phyloP scores from a whole-genome alignment of 768 basidiomycete genomes.

The Lactifluus volemus region DNA sequence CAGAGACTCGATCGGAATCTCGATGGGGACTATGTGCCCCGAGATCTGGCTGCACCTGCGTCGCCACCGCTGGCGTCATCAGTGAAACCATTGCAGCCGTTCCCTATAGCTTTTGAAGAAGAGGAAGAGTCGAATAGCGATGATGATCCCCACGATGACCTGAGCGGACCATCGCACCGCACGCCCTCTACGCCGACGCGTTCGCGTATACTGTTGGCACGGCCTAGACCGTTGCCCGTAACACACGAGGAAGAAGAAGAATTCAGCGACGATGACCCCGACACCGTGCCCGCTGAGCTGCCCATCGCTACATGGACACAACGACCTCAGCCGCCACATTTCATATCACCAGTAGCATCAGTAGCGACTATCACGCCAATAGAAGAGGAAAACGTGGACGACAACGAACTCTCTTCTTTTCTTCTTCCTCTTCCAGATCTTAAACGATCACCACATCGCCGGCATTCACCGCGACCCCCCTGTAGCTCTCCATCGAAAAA shows the following conservation, averaged over 20 bases:
- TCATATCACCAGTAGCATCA: no score
- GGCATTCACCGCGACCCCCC: no score
- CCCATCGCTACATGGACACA: background rate
- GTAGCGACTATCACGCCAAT: no score
- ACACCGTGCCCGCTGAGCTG: constrained; percentile 4
- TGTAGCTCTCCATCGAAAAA: no score
- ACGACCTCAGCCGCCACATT: background rate
- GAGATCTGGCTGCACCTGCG: background rate
- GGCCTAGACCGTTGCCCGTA: background rate
- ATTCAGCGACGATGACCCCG: constrained; percentile 3
- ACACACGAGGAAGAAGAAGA: constrained; percentile 2
- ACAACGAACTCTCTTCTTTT: no score
- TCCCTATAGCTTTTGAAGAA: constrained; percentile 11
- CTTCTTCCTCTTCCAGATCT: no score
- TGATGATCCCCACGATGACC: background rate
- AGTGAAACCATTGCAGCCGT: background rate
- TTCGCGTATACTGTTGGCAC: background rate
- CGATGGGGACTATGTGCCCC: background rate
- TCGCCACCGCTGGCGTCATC: background rate
- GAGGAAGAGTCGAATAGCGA: constrained; percentile 2
- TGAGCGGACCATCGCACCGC: background rate
- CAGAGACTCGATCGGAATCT: constrained; percentile 1
- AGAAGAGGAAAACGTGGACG: no score
- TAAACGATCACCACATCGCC: no score
- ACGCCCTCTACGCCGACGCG: background rate